Evolutionary conservation across 495 filamentous ascomycete species (phyloP).

Genomic region (Penicillium silybi): DNA sequence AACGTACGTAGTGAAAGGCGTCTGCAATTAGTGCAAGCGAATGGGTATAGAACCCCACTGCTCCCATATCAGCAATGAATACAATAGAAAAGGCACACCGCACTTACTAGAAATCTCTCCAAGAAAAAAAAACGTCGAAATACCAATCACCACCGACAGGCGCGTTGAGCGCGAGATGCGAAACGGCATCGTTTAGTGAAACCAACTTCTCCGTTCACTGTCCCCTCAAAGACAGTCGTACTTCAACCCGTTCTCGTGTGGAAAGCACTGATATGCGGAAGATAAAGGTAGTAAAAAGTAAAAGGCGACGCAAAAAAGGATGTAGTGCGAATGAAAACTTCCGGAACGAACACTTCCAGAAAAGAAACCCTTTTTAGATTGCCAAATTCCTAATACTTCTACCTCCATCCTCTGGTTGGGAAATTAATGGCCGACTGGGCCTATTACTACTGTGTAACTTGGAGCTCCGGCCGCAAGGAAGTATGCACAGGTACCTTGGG

Average conservation of each 20-base stretch:
- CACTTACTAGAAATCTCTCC: slow-evolving; percentile 46
- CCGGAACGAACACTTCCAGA: background rate
- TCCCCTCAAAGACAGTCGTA: no score
- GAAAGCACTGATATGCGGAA: background rate
- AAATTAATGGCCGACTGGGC: slow-evolving; percentile 10
- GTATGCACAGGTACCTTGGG: slow-evolving; percentile 3
- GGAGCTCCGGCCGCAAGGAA: slow-evolving; percentile 5
- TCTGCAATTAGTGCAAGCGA: slow-evolving; percentile 88
- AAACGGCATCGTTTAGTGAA: slow-evolving; percentile 17
- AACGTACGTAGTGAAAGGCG: slow-evolving; percentile 84
- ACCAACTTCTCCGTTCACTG: no score
- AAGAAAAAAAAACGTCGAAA: slow-evolving; percentile 49
- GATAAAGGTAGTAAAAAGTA: background rate
- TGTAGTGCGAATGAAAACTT: background rate
- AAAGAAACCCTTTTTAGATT: background rate
- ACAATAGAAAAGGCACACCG: background rate
- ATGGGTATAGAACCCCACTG: slow-evolving; percentile 72
- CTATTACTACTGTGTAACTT: slow-evolving; percentile 13
- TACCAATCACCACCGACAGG: slow-evolving; percentile 43
- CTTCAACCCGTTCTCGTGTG: no score
- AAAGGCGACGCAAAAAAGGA: background rate
- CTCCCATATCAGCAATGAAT: slow-evolving; percentile 6
- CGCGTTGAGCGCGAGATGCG: slow-evolving; percentile 36
- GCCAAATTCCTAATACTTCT: slow-evolving; percentile 2
- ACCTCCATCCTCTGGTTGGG: slow-evolving; percentile 6